phyloP scores from a whole-genome alignment of 2,329 filamentous ascomycete species.

The Furcasterigmium furcatum region DNA sequence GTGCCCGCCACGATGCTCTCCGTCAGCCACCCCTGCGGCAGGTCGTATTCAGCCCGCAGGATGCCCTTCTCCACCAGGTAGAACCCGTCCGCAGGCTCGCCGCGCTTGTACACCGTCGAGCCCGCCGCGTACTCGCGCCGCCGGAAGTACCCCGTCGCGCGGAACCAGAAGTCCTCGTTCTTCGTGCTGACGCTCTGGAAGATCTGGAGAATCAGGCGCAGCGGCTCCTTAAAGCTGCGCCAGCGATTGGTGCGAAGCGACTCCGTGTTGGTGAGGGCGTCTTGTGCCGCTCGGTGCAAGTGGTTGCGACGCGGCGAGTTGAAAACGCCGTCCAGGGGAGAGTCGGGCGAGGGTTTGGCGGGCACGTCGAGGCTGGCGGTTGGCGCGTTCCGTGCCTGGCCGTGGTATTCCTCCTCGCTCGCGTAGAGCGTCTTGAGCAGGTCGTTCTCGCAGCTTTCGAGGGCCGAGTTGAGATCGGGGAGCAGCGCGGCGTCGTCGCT shows the following conservation, averaged over 20 bases:
- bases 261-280: conserved; percentile 67
- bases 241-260: conserved; percentile 63
- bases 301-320: conserved; percentile 80
- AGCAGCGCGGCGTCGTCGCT: conserved; percentile 73
- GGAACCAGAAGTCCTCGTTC: conserved; percentile 96
- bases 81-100: conserved; percentile 76
- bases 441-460: conserved; percentile 94
- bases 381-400: conserved; percentile 34
- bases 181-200: conserved; percentile 83
- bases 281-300: conserved; percentile 73
- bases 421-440: conserved; percentile 78
- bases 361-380: conserved; percentile 48
- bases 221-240: conserved; percentile 83
- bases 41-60: conserved; percentile 82
- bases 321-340: conserved; percentile 43
- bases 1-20: conserved; percentile 93
- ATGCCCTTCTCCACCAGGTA: conserved; percentile 90
- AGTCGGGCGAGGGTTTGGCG: conserved; percentile 25
- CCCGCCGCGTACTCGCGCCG: conserved; percentile 66
- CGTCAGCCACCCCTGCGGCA: conserved; percentile 83
- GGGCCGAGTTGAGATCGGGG: conserved; percentile 84
- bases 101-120: conserved; percentile 72
- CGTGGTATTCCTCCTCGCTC: conserved; percentile 57
- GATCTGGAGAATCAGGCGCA: conserved; percentile 90
- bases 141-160: conserved; percentile 70